Base-by-base conservation (phyloP, 2,329 filamentous ascomycete genomes). In the Fusarium dimerum region DNA sequence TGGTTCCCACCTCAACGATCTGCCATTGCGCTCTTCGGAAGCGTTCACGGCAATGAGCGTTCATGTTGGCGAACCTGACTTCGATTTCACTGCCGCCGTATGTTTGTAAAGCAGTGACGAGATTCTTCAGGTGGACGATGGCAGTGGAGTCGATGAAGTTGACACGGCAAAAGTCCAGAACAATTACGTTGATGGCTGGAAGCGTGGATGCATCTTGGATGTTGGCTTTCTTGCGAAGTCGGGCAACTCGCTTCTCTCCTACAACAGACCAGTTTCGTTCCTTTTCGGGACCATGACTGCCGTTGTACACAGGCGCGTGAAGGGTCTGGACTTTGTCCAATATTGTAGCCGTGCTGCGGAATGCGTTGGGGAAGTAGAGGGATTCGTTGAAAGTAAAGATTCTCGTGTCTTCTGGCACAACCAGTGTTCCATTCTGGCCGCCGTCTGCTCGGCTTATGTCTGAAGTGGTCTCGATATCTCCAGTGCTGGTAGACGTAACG, bases 301-400 rank as follows among this genome's bases (percentile, higher is more conserved):
- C 67, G 43, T 71, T 68, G 52, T 75, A 72, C 4, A 70, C 62
- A 1, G 72, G 70, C 0, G 74, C 68, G 54, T 78, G 74, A 54
- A 73, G 71, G 0, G 75, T 78, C n/a, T 68, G 66, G 38, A 84
- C 65, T 2, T 71, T 69, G 55, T 84, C 79, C 15, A 83, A 67
- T 16, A 81, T 75, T 8, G 71, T 67, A 3, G 67, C 73, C 44
- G 81, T 82, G 53, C 78, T 68, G 40, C 76, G 71, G 50, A 82
- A 80, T 3, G 83, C 82, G 61, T 87, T 86, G 55, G 78, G 79
- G 71, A 86, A 87, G 67, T 86, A 80, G 36, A 86, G 70, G 1
- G 79, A 77, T 51, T 84, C 79, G 36, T 75, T 77, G 66, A 85
- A 83, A 5, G 73, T 73, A 63, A 86, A 81, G 36, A 86, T 70